Evolutionary conservation across 306 rosid species (phyloP), one percentile per base, ranked within the genome.

Genomic region (Boehmeria nivea): DNA sequence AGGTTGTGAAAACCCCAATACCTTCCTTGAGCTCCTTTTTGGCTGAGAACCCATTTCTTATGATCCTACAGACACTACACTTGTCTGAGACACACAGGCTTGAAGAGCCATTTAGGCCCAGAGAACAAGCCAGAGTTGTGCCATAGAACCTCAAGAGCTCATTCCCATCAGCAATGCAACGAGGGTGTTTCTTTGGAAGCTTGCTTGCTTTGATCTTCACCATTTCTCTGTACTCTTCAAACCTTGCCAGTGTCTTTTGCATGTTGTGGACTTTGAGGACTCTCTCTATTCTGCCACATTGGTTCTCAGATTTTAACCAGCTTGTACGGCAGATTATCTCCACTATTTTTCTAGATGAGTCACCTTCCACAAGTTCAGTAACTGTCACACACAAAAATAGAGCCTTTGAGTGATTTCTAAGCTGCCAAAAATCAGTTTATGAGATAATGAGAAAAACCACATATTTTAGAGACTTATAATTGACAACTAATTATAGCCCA

Each of bases 111-210:
- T 75, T 82, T 66, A 70, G 80, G 51, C 96, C 99, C 24, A 91
- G 87, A 12, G 82, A 75, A 65, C 99, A 91, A 3, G 81, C 66
- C 47, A 87, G 44, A 0, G 80, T 87, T 2, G 99, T 81, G 39
- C 96, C 99, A 51, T 78, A 81, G 69, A 91, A 91, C 65, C 99
- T 73, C 75, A 91, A 57, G 31, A 91, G 99, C 51, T 87, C 99
- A 16, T 91, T 91, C 15, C 99, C 99, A 59, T 91, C 99, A 2
- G 96, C 99, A 0, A 87, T 61, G 64, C 99, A 91, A 49, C 99
- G 67, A 20, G 99, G 95, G 52, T 91, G 99, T 60, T 91, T 91
- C 89, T 91, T 91, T 2, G 75, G 78, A 59, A 91, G 99, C 40
- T 87, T 91, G 71, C 87, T 87, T 27, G 99, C 96, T 59, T 87